phyloP scores from a whole-genome alignment of 495 filamentous ascomycete species.

The Neurospora tetrasperma region DNA sequence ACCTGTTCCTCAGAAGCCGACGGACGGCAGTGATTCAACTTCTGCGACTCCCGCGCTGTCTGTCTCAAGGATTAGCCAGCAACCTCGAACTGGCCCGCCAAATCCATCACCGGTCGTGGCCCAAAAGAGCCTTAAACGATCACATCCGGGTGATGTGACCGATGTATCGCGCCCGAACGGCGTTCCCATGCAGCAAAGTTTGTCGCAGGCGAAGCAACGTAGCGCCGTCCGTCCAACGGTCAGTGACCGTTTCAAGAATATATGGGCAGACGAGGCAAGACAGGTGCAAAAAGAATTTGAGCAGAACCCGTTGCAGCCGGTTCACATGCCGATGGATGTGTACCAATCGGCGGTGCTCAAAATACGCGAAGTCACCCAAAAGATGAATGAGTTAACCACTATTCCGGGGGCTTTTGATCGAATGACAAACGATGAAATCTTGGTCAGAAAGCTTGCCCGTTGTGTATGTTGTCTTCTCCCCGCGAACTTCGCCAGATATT shows the following conservation, averaged over 20 bases:
- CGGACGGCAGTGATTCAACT: constrained; percentile 8
- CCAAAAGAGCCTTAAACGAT: constrained; percentile 41
- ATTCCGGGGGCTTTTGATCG: neutral
- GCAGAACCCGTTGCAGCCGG: neutral
- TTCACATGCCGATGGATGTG: neutral
- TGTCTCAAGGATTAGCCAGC: constrained; percentile 5
- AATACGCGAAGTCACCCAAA: neutral
- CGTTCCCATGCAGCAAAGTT: constrained; percentile 24
- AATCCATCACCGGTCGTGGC: constrained; percentile 15
- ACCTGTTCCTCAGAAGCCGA: constrained; percentile 3
- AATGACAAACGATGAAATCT: neutral
- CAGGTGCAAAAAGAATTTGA: neutral
- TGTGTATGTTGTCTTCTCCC: neutral
- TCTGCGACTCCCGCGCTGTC: constrained; percentile 5
- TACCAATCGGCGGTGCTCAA: neutral
- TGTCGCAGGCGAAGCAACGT: constrained; percentile 10
- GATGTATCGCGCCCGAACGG: constrained; percentile 42
- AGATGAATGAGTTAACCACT: neutral
- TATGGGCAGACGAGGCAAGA: neutral
- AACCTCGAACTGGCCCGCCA: constrained; percentile 3
- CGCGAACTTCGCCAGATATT: neutral
- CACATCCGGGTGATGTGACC: constrained; percentile 50
- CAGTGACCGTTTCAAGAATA: neutral
- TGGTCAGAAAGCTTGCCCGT: neutral
- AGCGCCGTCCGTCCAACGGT: neutral